Conservation (phyloP, 106 monocot genomes). For the Xerophyta viscosa region DNA sequence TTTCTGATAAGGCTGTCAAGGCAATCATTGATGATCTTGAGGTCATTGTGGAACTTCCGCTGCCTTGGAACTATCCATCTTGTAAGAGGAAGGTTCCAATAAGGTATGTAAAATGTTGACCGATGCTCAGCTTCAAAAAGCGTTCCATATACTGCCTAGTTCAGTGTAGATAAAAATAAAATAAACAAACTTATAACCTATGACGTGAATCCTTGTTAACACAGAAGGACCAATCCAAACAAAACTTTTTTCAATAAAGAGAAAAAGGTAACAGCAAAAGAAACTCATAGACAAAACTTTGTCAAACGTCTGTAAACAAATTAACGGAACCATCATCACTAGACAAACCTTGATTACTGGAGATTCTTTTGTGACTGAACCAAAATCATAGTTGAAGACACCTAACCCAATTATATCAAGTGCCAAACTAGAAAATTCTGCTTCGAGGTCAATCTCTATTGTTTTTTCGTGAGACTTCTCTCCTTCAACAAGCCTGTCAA, state of each 20-base stretch:
- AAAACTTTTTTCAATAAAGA: too few species aligned
- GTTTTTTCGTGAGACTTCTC: slow-evolving; percentile 9
- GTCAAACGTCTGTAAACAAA: too few species aligned
- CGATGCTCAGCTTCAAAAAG: slow-evolving; percentile 98
- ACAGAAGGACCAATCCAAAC: too few species aligned
- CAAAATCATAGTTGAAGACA: slow-evolving; percentile 98
- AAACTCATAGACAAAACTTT: too few species aligned
- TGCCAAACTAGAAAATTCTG: slow-evolving; percentile 95
- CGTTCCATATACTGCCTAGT: slow-evolving; percentile 94
- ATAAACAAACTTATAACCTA: background rate
- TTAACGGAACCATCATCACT: background rate
- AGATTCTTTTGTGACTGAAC: slow-evolving; percentile 91
- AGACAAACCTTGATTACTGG: slow-evolving; percentile 86
- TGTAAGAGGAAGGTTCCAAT: slow-evolving; percentile 95
- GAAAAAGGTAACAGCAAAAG: too few species aligned
- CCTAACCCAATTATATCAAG: slow-evolving; percentile 95
- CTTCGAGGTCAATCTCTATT: slow-evolving; percentile 92
- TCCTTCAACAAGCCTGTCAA: slow-evolving; percentile 59
- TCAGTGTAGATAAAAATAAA: slow-evolving; percentile 1
- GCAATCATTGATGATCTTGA: slow-evolving; percentile 83
- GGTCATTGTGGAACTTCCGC: slow-evolving; percentile 72
- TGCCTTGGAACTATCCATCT: slow-evolving; percentile 95
- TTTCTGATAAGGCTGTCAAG: slow-evolving; percentile 88
- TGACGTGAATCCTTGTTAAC: too few species aligned
- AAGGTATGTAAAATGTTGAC: slow-evolving; percentile 96